Evolutionary conservation across 2,329 filamentous ascomycete species (phyloP).

Genomic region (Leptographium wingfieldii): DNA sequence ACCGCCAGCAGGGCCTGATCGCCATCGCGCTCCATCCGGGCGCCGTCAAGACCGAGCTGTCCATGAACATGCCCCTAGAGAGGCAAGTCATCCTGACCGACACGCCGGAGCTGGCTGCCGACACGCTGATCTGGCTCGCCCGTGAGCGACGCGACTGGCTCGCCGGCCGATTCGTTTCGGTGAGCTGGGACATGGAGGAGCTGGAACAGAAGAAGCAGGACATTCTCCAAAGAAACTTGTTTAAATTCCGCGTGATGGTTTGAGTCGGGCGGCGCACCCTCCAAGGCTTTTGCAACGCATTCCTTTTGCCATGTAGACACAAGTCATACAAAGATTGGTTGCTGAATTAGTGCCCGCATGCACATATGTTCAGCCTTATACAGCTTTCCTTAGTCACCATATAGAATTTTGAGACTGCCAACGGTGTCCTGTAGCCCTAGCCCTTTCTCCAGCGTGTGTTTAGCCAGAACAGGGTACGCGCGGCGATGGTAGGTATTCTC

Average conservation of each 20-base stretch:
- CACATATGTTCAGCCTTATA: too few species aligned
- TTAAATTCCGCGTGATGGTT: slow-evolving; percentile 7
- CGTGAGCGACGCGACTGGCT: slow-evolving; percentile 30
- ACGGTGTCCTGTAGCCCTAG: background rate
- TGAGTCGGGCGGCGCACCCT: background rate
- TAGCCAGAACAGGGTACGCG: background rate
- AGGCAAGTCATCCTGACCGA: slow-evolving; percentile 17
- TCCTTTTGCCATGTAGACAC: background rate
- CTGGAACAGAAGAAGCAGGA: slow-evolving; percentile 27
- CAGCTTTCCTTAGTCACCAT: background rate
- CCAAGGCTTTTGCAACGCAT: background rate
- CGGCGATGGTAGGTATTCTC: background rate
- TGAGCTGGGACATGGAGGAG: slow-evolving; percentile 35
- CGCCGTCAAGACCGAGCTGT: slow-evolving; percentile 22
- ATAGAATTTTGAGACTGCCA: background rate
- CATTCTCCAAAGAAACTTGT: slow-evolving; percentile 21
- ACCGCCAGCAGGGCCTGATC: slow-evolving; percentile 30
- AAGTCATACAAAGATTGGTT: background rate
- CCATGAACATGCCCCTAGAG: background rate
- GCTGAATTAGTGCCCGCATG: background rate
- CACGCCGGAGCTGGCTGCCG: slow-evolving; percentile 25
- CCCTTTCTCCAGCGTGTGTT: background rate
- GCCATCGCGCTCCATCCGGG: slow-evolving; percentile 28
- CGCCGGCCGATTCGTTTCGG: slow-evolving; percentile 28
- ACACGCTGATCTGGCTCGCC: slow-evolving; percentile 31